Evolutionary conservation across 176 grass and related monocot genomes (phyloP).

Genomic region (Areca catechu): DNA sequence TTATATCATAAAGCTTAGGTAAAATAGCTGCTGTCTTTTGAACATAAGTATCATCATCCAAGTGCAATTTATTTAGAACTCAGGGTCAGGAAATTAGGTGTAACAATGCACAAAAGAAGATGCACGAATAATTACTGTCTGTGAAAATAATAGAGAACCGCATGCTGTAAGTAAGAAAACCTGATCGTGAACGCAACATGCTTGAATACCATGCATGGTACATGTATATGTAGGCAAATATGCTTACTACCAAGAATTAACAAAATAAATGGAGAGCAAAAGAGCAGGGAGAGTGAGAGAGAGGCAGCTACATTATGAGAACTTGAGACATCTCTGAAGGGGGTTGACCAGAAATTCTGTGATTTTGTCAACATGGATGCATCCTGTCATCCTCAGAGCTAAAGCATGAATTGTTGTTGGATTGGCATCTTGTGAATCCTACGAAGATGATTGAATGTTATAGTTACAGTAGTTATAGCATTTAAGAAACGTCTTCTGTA

Average conservation of each 20-base stretch:
- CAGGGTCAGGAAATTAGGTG: too few relatives aligned
- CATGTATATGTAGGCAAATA: slow-evolving; percentile 2
- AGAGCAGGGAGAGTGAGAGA: too few relatives aligned
- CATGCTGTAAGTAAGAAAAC: too few relatives aligned
- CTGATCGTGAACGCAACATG: too few relatives aligned
- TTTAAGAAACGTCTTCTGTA: too few relatives aligned
- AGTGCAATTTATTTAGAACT: neutral
- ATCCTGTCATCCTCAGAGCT: slow-evolving; percentile 96
- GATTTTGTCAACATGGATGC: slow-evolving; percentile 96
- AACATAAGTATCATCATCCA: slow-evolving; percentile 98
- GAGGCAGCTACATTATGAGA: neutral
- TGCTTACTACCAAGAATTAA: too few relatives aligned
- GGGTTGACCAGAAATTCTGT: slow-evolving; percentile 94
- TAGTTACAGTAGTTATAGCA: too few relatives aligned
- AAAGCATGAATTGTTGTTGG: slow-evolving; percentile 91
- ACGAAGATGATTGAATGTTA: neutral
- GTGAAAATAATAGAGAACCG: too few relatives aligned
- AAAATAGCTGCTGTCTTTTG: slow-evolving; percentile 97
- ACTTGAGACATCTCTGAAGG: slow-evolving; percentile 98
- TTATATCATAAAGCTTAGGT: slow-evolving; percentile 98
- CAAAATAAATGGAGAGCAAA: too few relatives aligned
- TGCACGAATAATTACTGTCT: too few relatives aligned
- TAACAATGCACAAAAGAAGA: too few relatives aligned
- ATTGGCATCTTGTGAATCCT: slow-evolving; percentile 99
- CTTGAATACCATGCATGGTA: too few relatives aligned